phyloP scores from a whole-genome alignment of 768 basidiomycete genomes.

The Leccinum rimulosum region DNA sequence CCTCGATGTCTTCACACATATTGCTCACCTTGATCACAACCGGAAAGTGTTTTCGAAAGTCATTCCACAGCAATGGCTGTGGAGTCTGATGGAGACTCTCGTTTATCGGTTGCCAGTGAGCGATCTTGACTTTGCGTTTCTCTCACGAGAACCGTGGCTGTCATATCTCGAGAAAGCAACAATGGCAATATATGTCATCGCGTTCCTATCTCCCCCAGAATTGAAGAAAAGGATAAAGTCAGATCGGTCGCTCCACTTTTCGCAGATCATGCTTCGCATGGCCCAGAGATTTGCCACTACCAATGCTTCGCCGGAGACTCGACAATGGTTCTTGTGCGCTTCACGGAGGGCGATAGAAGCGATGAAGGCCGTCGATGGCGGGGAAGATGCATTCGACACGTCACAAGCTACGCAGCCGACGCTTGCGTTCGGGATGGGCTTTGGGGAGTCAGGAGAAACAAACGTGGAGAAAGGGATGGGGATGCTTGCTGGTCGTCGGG shows the following conservation, averaged over 20 bases:
- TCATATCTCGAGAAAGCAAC: constrained; percentile 76
- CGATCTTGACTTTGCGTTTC: constrained; percentile 69
- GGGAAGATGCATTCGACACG: constrained; percentile 70
- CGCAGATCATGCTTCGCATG: constrained; percentile 67
- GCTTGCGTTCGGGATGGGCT: constrained; percentile 84
- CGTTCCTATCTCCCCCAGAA: constrained; percentile 76
- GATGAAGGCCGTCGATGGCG: constrained; percentile 76
- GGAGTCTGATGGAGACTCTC: constrained; percentile 63
- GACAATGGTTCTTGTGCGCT: constrained; percentile 51
- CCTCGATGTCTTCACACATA: constrained; percentile 80
- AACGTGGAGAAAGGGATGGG: constrained; percentile 71
- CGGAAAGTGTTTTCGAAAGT: constrained; percentile 66
- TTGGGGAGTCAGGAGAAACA: constrained; percentile 67
- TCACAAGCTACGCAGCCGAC: constrained; percentile 56
- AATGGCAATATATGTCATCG: constrained; percentile 82
- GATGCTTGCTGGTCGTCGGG: constrained; percentile 68
- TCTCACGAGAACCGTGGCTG: constrained; percentile 65
- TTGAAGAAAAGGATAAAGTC: constrained; percentile 70
- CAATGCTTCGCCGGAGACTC: constrained; percentile 47
- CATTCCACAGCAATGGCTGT: constrained; percentile 56
- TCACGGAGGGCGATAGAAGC: constrained; percentile 71
- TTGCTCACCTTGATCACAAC: constrained; percentile 76
- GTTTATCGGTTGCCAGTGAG: constrained; percentile 82
- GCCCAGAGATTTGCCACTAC: constrained; percentile 58
- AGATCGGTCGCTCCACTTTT: constrained; percentile 65